These are phyloP conservation scores for Chrysoporthe deuterocubensis DNA, from an alignment of 2,329 filamentous ascomycete species.

Conservation along the genomic window DNA sequence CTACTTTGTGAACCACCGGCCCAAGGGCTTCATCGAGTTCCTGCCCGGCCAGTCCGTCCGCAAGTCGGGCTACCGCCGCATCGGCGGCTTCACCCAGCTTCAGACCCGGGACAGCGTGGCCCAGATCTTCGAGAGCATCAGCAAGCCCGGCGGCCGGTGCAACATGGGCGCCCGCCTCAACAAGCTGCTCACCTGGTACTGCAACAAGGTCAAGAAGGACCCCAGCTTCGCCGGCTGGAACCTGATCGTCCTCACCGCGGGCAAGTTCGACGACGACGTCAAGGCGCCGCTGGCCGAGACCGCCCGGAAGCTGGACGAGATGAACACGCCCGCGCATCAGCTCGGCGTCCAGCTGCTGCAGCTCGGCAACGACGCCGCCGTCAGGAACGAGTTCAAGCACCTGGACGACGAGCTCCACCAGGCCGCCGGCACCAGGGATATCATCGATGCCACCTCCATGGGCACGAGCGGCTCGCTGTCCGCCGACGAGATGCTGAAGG, in stretches of 20 bases:
- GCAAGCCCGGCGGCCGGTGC: conserved; percentile 34
- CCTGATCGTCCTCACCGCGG: conserved; percentile 36
- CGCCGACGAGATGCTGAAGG: conserved; percentile 30
- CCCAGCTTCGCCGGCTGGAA: conserved; percentile 34
- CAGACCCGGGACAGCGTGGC: conserved; percentile 34
- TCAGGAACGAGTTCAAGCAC: conserved; percentile 26
- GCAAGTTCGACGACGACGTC: conserved; percentile 30
- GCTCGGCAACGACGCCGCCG: conserved; percentile 25
- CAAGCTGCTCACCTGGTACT: conserved; percentile 35
- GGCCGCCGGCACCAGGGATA: conserved; percentile 27
- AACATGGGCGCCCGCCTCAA: conserved; percentile 34
- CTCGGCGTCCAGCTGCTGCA: conserved; percentile 31
- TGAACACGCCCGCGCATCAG: conserved; percentile 29
- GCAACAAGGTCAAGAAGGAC: conserved; percentile 34
- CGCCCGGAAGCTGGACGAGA: conserved; percentile 28
- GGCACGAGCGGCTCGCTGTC: conserved; percentile 21
- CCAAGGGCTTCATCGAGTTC: conserved; percentile 40
- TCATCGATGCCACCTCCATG: conserved; percentile 25
- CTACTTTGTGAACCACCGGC: conserved; percentile 80
- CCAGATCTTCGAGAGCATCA: conserved; percentile 32
- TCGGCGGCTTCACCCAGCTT: conserved; percentile 47
- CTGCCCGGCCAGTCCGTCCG: conserved; percentile 44
- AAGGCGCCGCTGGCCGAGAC: conserved; percentile 25
- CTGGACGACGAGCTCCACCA: conserved; percentile 31
- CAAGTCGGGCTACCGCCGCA: conserved; percentile 62